These are phyloP conservation scores for Phytophthora citrophthora DNA, from an alignment of 352 stramenopile genomes.

Conservation along the genomic window DNA sequence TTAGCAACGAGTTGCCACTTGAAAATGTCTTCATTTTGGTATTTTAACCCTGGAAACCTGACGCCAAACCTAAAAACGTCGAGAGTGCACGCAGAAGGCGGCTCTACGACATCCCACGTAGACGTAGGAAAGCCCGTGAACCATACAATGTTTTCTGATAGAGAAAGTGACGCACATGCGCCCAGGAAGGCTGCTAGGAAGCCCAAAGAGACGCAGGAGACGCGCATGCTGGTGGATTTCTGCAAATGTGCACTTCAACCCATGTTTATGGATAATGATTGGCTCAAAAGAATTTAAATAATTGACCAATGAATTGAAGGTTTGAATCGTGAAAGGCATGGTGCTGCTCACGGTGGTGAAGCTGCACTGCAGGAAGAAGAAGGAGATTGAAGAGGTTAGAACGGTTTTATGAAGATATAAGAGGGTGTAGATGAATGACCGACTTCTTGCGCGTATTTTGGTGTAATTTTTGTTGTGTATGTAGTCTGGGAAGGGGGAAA, in stretches of 20 bases:
- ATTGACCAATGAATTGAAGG: neutral
- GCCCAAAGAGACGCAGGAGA: constrained; percentile 10
- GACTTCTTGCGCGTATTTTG: constrained; percentile 1
- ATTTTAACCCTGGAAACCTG: constrained; percentile 13
- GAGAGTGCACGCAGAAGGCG: constrained; percentile 23
- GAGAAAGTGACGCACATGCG: neutral
- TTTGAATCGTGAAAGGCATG: constrained; percentile 24
- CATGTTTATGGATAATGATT: constrained; percentile 14
- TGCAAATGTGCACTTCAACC: constrained; percentile 33
- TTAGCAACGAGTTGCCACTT: constrained; percentile 38
- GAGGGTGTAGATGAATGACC: neutral
- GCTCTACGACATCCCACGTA: constrained; percentile 6
- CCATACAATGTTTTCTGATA: constrained; percentile 13
- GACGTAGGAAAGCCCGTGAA: neutral
- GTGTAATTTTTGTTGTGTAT: constrained; percentile 5
- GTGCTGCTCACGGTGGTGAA: constrained; percentile 29
- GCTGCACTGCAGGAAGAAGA: constrained; percentile 26
- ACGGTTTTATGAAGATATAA: neutral
- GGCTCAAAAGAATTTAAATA: constrained; percentile 20
- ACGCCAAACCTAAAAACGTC: constrained; percentile 48
- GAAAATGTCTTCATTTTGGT: constrained; percentile 22
- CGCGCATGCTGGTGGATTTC: constrained; percentile 2
- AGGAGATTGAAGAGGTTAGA: constrained; percentile 22
- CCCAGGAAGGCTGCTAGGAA: constrained; percentile 10
- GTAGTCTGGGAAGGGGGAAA: constrained; percentile 22